Conservation (phyloP, 352 stramenopile species). For the Phytophthora fragariaefolia region DNA sequence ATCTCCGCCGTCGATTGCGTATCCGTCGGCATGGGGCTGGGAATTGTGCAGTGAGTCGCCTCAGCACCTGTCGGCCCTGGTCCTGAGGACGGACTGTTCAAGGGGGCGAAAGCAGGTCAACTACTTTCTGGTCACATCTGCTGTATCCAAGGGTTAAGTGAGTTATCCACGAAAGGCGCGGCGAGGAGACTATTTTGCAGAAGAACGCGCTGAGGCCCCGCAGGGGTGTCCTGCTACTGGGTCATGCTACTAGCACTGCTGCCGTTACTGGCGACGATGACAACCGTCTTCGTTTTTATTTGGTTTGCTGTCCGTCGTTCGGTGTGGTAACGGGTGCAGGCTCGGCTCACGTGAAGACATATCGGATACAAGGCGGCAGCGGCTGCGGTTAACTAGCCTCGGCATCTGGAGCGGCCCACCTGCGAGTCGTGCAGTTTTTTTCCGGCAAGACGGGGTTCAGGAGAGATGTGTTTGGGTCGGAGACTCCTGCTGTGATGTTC, state of each 20-base stretch:
- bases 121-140: constrained; percentile 34
- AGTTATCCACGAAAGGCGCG: too few relatives aligned
- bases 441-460: too few relatives aligned
- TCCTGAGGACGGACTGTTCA: constrained; percentile 16
- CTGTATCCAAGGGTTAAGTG: not conserved
- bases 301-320: not conserved
- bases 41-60: constrained; percentile 7
- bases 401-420: too few relatives aligned
- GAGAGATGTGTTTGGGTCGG: too few relatives aligned
- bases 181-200: not conserved
- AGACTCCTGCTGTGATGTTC: too few relatives aligned
- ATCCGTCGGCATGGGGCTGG: not conserved
- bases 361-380: too few relatives aligned
- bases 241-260: not conserved
- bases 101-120: constrained; percentile 13
- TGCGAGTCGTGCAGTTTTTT: too few relatives aligned
- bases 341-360: not conserved
- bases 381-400: too few relatives aligned
- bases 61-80: constrained; percentile 2
- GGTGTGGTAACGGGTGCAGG: not conserved
- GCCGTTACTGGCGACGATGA: not conserved
- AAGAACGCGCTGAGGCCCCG: not conserved
- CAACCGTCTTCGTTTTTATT: not conserved
- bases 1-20: not conserved
- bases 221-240: too few relatives aligned